Evolutionary conservation across 306 rosid species (phyloP).

Genomic region (Elaeagnus macrophylla): DNA sequence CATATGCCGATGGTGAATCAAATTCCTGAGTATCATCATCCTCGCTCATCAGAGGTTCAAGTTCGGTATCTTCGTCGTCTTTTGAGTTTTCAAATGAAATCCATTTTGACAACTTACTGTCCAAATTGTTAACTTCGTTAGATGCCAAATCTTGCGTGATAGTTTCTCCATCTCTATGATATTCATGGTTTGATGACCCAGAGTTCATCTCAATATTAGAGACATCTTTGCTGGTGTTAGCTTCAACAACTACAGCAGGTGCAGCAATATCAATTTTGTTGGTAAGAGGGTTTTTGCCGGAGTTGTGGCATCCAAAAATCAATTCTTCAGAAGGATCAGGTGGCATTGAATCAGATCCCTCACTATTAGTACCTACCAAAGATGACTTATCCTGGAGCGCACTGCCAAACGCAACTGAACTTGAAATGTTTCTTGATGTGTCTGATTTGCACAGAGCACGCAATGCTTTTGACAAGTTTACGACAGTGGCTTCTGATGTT

Average conservation of each 20-base stretch:
- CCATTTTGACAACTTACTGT: constrained; percentile 21
- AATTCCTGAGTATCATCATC: constrained; percentile 9
- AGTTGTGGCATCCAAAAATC: constrained; percentile 21
- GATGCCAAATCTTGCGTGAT: constrained; percentile 13
- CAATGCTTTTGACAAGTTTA: constrained; percentile 52
- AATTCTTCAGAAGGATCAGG: constrained; percentile 19
- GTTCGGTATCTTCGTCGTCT: constrained; percentile 31
- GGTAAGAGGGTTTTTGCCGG: constrained; percentile 13
- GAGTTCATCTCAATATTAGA: constrained; percentile 14
- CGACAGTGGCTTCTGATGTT: constrained; percentile 55
- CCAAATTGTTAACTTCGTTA: constrained; percentile 8
- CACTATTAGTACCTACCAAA: constrained; percentile 11
- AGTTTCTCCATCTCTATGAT: constrained; percentile 16
- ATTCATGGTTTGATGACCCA: constrained; percentile 16
- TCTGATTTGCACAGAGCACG: constrained; percentile 36
- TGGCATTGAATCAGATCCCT: constrained; percentile 20
- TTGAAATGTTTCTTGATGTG: constrained; percentile 22
- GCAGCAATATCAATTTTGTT: no score
- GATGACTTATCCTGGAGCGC: constrained; percentile 9
- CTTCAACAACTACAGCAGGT: constrained; percentile 11
- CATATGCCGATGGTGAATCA: constrained; percentile 41
- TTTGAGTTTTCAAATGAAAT: constrained; percentile 21
- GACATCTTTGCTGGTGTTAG: constrained; percentile 16
- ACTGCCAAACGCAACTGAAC: constrained; percentile 23
- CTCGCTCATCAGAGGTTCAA: constrained; percentile 8